Evolutionary conservation across 768 basidiomycete species (phyloP).

Genomic region (Pulveroboletus sp.): DNA sequence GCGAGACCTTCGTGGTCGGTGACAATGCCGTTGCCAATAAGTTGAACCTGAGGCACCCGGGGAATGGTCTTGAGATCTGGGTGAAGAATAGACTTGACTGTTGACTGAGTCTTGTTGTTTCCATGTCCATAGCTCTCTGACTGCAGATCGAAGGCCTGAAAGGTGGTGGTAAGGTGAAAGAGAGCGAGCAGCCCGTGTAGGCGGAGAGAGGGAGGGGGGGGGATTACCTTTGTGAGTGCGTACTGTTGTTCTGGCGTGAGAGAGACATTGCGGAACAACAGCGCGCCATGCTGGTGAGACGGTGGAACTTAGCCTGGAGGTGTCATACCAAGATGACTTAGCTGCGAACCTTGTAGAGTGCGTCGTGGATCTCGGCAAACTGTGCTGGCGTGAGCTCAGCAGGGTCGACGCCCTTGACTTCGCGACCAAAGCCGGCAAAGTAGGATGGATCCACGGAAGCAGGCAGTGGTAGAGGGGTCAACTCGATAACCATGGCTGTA

Average conservation of each 20-base stretch:
- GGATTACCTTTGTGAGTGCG: slow-evolving; percentile 68
- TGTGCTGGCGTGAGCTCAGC: slow-evolving; percentile 53
- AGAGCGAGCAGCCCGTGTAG: neutral
- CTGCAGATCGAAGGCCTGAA: slow-evolving; percentile 70
- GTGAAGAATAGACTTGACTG: slow-evolving; percentile 77
- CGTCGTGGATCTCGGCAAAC: slow-evolving; percentile 62
- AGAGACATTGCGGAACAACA: slow-evolving; percentile 68
- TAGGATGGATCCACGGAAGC: slow-evolving; percentile 62
- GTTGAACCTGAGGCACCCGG: slow-evolving; percentile 82
- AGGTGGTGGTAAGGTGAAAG: slow-evolving; percentile 4
- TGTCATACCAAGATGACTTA: neutral
- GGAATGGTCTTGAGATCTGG: slow-evolving; percentile 91
- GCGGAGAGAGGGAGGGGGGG: neutral
- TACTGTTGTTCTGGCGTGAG: slow-evolving; percentile 82
- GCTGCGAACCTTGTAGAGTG: slow-evolving; percentile 65
- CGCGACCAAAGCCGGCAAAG: slow-evolving; percentile 69
- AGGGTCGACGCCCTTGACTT: slow-evolving; percentile 72
- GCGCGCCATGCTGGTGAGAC: slow-evolving; percentile 53
- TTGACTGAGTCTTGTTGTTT: slow-evolving; percentile 76
- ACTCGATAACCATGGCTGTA: slow-evolving; percentile 58
- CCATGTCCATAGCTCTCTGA: slow-evolving; percentile 74
- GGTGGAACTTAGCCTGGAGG: neutral
- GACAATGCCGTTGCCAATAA: slow-evolving; percentile 84
- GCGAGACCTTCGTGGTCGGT: slow-evolving; percentile 78
- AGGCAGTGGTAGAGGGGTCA: slow-evolving; percentile 64